Percentiles rank a stretch among this genome's conserved stretches.
phyloP scores from a whole-genome alignment of 2,329 filamentous ascomycete species.

The Hortaea werneckii region DNA sequence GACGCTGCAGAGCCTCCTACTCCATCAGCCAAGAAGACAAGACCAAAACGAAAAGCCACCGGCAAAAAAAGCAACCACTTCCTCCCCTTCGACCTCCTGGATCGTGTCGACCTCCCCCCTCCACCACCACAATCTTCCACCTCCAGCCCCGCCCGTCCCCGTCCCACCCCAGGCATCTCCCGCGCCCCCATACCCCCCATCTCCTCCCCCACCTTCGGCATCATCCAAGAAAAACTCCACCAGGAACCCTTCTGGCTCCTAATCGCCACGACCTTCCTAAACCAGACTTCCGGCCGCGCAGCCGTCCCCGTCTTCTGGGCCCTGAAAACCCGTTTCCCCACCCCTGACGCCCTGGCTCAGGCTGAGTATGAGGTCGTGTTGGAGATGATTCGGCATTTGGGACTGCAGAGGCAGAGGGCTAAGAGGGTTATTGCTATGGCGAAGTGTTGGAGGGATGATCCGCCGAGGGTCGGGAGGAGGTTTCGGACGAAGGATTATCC shows the following conservation, averaged over 20 bases:
- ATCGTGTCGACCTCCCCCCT: constrained; percentile 19
- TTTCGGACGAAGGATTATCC: constrained; percentile 30
- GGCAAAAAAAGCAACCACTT: constrained; percentile 18
- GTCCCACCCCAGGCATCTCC: constrained; percentile 28
- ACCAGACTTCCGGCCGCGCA: constrained; percentile 62
- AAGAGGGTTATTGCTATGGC: constrained; percentile 61
- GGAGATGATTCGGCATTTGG: constrained; percentile 57
- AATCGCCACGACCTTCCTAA: constrained; percentile 74
- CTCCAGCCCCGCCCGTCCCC: constrained; percentile 15
- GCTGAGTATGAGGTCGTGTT: constrained; percentile 49
- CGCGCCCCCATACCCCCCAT: constrained; percentile 56
- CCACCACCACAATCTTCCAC: not conserved
- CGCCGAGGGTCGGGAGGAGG: constrained; percentile 48
- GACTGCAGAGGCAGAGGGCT: constrained; percentile 59
- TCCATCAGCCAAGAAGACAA: not conserved
- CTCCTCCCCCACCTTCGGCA: constrained; percentile 54
- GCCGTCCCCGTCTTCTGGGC: constrained; percentile 67
- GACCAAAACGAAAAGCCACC: constrained; percentile 12
- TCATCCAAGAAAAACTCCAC: constrained; percentile 74
- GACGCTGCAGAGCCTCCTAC: not conserved
- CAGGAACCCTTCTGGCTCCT: constrained; percentile 69
- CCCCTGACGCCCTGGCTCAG: constrained; percentile 50
- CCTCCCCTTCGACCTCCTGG: constrained; percentile 8
- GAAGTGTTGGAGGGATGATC: constrained; percentile 52
- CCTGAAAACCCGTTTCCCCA: constrained; percentile 59